phyloP scores from a whole-genome alignment of 2,329 filamentous ascomycete genomes.

The Zalaria obscura region DNA sequence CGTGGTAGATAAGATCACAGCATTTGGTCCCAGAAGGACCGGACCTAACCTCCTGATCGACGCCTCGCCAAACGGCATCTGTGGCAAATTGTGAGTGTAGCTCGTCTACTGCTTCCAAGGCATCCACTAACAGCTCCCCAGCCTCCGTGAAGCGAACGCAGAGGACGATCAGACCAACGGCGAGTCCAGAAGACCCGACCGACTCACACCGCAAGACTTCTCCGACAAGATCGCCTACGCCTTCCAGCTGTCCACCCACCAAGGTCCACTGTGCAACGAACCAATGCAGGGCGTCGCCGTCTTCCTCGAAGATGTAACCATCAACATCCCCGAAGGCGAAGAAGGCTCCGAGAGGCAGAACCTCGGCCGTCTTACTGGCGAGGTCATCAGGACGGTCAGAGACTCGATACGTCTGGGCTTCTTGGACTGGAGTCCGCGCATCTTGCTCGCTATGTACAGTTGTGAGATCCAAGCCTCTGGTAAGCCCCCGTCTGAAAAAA shows the following conservation, averaged over 20 bases:
- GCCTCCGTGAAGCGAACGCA: constrained; percentile 15
- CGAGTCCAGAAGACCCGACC: constrained; percentile 40
- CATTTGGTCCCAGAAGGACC: constrained; percentile 73
- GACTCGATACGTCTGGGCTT: constrained; percentile 74
- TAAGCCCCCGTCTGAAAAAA: not conserved
- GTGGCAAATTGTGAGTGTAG: constrained; percentile 52
- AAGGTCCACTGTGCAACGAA: constrained; percentile 84
- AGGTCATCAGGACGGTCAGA: constrained; percentile 81
- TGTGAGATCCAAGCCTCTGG: constrained; percentile 87
- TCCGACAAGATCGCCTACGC: constrained; percentile 84
- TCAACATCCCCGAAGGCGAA: constrained; percentile 39
- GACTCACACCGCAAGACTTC: constrained; percentile 39
- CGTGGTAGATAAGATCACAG: constrained; percentile 66
- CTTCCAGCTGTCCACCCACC: constrained; percentile 81
- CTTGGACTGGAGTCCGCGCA: constrained; percentile 88
- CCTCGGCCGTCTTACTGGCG: constrained; percentile 72
- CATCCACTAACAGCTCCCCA: not conserved
- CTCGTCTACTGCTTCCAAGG: not conserved
- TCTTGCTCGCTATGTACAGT: constrained; percentile 93
- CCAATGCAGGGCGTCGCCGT: constrained; percentile 88
- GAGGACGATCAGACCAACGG: constrained; percentile 17
- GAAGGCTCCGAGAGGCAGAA: constrained; percentile 43
- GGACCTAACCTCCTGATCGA: constrained; percentile 88
- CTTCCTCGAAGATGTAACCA: constrained; percentile 65
- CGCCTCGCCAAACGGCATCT: constrained; percentile 55